Evolutionary conservation across 805 yeast genomes (phyloP), one percentile per base, ranked within the genome.

Genomic region (Saccharomycopsis vini): DNA sequence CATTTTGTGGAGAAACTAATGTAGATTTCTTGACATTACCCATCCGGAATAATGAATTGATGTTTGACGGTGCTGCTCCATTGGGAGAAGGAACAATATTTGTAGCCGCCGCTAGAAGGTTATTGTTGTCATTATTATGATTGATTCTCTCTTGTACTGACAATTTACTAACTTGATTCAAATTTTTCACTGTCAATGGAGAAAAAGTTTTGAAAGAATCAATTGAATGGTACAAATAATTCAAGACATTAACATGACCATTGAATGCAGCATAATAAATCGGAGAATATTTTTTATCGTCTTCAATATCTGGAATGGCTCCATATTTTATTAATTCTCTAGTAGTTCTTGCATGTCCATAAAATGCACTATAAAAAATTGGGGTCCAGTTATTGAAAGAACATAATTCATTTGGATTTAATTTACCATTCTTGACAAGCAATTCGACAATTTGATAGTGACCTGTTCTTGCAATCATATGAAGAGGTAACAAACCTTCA

Each of bases 211-310:
- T 29, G 31, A 36, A 2, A 29, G 24, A n/a, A 34, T 31, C 20
- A 28, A 36, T 31, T 19, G 34, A 22, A 12, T 40, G 55, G 16
- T 79, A 67, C 36, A 90, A 66, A 19, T 79, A 79, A 58, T 84
- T 81, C 52, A 89, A 63, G 2, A 87, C 90, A n/a, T 69, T 72
- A 23, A 87, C 77, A 56, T 88, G 90, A 20, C 98, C 97, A 60
- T 89, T 97, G 77, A 95, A 85, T 19, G 89, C 83, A 21, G 97
- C 90, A 59, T 90, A 85, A 59, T 83, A 90, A 37, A 89, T 56
- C 0, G 95, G 95, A 42, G 81, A 75, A 53, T 74, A 73, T 3
- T 87, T 83, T 48, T 85, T 84, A 48, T 82, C 92, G 62, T 92
- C 97, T 13, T 75, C 68, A 18, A 83, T 58, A 34, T 67, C 65